Percentiles rank a stretch among this genome's conserved stretches.
phyloP scores from a whole-genome alignment of 1,284 basidiomycete species.

The Cutaneotrichosporon daszewskae region DNA sequence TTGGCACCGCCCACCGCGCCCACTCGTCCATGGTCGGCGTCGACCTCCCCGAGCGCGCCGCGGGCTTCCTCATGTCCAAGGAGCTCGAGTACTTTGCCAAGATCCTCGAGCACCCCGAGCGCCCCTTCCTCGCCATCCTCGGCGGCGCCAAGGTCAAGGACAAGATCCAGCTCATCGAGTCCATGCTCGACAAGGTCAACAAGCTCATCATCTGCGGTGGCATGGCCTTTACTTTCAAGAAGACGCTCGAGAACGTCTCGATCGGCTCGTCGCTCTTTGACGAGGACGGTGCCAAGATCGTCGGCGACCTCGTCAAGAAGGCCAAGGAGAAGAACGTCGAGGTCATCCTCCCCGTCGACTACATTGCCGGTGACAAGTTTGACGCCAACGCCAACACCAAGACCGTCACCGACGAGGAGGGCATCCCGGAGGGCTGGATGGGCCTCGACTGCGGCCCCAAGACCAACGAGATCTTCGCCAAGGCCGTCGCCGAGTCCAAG shows the following conservation, averaged over 20 bases:
- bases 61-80: conserved; percentile 97
- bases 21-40: conserved; percentile 99
- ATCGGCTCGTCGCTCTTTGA: conserved; percentile 97
- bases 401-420: conserved; percentile 69
- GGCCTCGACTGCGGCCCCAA: conserved; percentile 85
- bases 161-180: conserved; percentile 98
- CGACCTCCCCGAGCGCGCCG: conserved; percentile 84
- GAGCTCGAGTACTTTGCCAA: conserved; percentile 99
- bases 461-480: conserved; percentile 70
- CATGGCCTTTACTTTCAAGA: conserved; percentile 99
- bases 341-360: conserved; percentile 93
- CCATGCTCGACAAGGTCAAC: conserved; percentile 98
- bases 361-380: conserved; percentile 90
- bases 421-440: conserved; percentile 91
- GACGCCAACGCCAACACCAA: conserved; percentile 83
- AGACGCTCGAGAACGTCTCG: conserved; percentile 76
- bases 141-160: conserved; percentile 99
- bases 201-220: conserved; percentile 95
- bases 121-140: conserved; percentile 95
- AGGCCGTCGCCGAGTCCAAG: conserved; percentile 81
- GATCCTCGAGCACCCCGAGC: conserved; percentile 87
- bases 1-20: conserved; percentile 96
- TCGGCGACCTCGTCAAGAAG: conserved; percentile 77
- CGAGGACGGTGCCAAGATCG: conserved; percentile 81
- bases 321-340: conserved; percentile 91